A percentile compares a stretch with the other conserved stretches of the same genome.
These are phyloP conservation scores for Ilyonectria sp. DNA, from an alignment of 2,329 filamentous ascomycete species.

Conservation along the genomic window DNA sequence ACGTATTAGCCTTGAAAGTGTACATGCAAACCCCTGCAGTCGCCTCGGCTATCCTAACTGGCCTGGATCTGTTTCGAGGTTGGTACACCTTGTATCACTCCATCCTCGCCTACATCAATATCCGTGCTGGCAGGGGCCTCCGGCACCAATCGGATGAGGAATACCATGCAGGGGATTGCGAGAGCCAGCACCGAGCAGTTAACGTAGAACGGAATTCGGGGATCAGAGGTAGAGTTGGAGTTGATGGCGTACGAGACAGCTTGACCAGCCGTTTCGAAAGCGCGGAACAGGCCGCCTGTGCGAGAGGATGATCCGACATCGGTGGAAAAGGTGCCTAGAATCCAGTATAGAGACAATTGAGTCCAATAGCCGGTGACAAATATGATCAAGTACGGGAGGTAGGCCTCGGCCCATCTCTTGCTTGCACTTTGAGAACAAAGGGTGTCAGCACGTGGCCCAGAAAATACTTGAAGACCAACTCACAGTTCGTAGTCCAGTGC, in stretches of 20 bases:
- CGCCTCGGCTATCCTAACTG: too few species aligned
- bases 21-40: neutral
- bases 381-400: constrained; percentile 28
- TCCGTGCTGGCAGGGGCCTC: constrained; percentile 11
- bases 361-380: constrained; percentile 28
- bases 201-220: constrained; percentile 25
- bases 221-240: constrained; percentile 35
- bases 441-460: neutral
- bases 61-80: neutral
- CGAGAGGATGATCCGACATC: constrained; percentile 51
- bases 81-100: constrained; percentile 18
- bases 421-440: constrained; percentile 1
- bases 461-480: neutral
- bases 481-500: constrained; percentile 27
- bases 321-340: constrained; percentile 54
- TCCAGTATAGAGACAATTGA: constrained; percentile 52
- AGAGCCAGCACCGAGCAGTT: constrained; percentile 19
- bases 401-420: constrained; percentile 26
- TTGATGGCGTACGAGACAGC: constrained; percentile 51
- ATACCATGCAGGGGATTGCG: constrained; percentile 26
- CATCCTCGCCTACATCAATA: constrained; percentile 18
- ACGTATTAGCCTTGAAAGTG: neutral
- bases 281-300: constrained; percentile 49
- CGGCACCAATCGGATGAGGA: constrained; percentile 26
- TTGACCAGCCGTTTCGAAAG: constrained; percentile 50